These are phyloP conservation scores for Cadophora sp. DNA, from an alignment of 2,329 filamentous ascomycete species.

Conservation along the genomic window DNA sequence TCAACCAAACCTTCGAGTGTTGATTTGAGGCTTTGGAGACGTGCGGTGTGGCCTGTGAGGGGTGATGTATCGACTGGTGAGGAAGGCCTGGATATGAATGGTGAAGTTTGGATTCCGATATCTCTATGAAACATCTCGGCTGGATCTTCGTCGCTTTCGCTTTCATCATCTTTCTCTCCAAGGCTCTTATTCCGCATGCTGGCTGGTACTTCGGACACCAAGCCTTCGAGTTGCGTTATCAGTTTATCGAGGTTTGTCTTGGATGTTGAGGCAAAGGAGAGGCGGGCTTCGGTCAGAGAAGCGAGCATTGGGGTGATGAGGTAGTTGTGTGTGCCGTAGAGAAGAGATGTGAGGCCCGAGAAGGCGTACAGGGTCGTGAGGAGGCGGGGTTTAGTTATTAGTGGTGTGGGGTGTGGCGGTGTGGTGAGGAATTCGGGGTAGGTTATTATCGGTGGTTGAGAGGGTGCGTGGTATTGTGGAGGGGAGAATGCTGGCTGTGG, in stretches of 20 bases:
- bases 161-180: constrained; percentile 44
- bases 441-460: constrained; percentile 64
- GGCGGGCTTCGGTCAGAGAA: constrained; percentile 56
- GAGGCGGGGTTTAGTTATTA: constrained; percentile 66
- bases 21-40: constrained; percentile 55
- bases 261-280: constrained; percentile 57
- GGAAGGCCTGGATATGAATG: constrained; percentile 50
- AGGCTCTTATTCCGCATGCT: constrained; percentile 34
- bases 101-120: constrained; percentile 78
- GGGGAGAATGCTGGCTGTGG: constrained; percentile 19
- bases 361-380: constrained; percentile 65
- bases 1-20: constrained; percentile 59
- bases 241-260: constrained; percentile 56
- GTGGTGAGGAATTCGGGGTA: constrained; percentile 74
- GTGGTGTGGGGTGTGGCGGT: constrained; percentile 60
- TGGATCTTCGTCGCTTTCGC: constrained; percentile 65
- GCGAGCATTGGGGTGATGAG: constrained; percentile 68
- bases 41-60: constrained; percentile 46
- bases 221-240: constrained; percentile 56
- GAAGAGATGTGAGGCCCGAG: constrained; percentile 61
- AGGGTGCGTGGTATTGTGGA: constrained; percentile 52
- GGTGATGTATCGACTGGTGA: constrained; percentile 25
- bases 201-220: constrained; percentile 68
- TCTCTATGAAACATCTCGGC: constrained; percentile 84
- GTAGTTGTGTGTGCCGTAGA: constrained; percentile 76